These are phyloP conservation scores for Diaporthe vexans DNA, from an alignment of 2,329 filamentous ascomycete species.

Conservation along the genomic window DNA sequence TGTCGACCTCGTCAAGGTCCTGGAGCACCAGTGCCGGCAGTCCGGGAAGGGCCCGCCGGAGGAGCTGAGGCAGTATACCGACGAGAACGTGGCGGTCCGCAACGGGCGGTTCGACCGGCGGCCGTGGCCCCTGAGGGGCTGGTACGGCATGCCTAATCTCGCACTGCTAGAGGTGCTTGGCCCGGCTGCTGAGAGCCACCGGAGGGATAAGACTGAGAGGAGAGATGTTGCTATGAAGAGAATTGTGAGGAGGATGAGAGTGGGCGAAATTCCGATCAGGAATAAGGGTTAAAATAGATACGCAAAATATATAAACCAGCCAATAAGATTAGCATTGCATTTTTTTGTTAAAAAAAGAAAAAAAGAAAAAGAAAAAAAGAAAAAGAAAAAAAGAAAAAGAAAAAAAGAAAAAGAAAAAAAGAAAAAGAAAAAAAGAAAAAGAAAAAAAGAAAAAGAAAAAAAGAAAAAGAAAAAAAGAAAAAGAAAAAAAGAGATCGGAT, in stretches of 20 bases:
- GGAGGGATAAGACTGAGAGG: constrained; percentile 4
- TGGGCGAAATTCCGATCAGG: neutral
- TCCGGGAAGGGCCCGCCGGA: neutral
- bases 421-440: no score
- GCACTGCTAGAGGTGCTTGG: constrained; percentile 1
- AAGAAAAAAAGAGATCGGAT: no score
- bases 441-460: no score
- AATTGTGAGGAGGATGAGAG: neutral
- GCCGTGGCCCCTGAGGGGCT: neutral
- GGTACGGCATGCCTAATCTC: neutral
- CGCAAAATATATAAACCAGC: neutral
- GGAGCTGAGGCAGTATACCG: neutral
- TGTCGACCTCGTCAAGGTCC: constrained; percentile 8
- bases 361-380: no score
- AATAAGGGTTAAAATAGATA: neutral
- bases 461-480: no score
- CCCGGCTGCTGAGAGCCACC: neutral
- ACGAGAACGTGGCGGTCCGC: neutral
- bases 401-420: no score
- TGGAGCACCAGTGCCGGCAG: constrained; percentile 9
- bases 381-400: no score
- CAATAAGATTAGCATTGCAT: no score
- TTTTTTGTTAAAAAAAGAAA: no score
- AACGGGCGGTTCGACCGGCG: neutral
- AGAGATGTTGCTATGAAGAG: constrained; percentile 11